phyloP scores from a whole-genome alignment of 495 filamentous ascomycete species.

The Penicillium goetzii region DNA sequence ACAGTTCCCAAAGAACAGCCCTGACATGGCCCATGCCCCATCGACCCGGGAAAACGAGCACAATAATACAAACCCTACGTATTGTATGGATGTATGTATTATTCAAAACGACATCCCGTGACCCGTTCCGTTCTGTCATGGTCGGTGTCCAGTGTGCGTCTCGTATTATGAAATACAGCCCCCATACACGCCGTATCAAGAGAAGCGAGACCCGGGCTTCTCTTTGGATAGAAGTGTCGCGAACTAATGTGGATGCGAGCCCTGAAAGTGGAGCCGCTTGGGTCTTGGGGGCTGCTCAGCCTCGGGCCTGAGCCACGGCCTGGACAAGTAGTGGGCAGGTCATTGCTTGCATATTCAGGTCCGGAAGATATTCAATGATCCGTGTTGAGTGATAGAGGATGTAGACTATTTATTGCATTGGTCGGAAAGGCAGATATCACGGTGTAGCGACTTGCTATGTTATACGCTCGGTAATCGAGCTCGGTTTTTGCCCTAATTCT shows the following conservation, averaged over 20 bases:
- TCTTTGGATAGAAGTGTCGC: constrained; percentile 28
- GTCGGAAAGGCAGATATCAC: no score
- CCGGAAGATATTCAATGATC: not conserved
- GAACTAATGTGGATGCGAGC: constrained; percentile 39
- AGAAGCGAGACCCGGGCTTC: constrained; percentile 27
- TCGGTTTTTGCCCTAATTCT: constrained; percentile 1
- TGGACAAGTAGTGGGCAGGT: not conserved
- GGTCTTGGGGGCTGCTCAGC: constrained; percentile 29
- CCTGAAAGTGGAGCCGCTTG: constrained; percentile 35
- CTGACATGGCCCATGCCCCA: not conserved
- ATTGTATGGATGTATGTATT: not conserved
- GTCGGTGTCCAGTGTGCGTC: not conserved
- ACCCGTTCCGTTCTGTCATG: constrained; percentile 12
- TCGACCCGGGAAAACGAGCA: not conserved
- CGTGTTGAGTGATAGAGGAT: no score
- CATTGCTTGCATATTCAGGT: constrained; percentile 2
- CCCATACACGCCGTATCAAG: constrained; percentile 28
- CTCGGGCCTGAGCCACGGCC: constrained; percentile 25
- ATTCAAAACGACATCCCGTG: not conserved
- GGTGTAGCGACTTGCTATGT: not conserved
- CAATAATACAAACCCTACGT: not conserved
- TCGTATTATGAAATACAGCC: constrained; percentile 24
- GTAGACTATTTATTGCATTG: no score
- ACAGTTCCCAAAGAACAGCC: not conserved
- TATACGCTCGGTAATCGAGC: not conserved